Evolutionary conservation across 2,329 filamentous ascomycete species (phyloP), one percentile per base, ranked within the genome.

Genomic region (Fusarium sp.): DNA sequence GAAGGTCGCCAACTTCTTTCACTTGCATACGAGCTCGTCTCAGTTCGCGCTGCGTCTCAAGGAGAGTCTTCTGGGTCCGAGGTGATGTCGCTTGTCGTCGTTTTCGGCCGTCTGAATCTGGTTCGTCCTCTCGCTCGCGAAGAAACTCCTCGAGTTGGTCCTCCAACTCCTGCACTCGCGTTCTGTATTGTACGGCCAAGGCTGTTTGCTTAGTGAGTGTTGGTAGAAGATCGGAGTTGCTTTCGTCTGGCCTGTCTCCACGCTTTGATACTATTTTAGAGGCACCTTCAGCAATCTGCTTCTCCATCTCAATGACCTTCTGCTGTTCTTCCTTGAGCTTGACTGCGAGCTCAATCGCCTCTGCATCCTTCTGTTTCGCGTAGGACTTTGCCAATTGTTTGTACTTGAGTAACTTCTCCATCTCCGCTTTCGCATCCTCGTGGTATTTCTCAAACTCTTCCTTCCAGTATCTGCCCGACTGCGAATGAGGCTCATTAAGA

Each of bases 381-480:
- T 91, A 94, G 57, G 89, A 90, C 79, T 92, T 94, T 59, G 92
- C 91, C 65, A 93, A 83, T 75, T 92, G 88, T 81, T 94, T 93
- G 83, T 94, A 94, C 75, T 88, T 88, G 75, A 94, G 86, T 74
- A 95, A 83, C 80, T 91, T 92, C 80, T 89, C 89, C 83, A 94
- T 90, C 77, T 94, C 91, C 42, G 84, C 85, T 77, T 88, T 88
- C 67, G 91, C 92, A 66, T 91, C 90, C 44, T 88, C 84, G 49
- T 92, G 89, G 74, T 94, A 95, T 56, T 84, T 86, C 70, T 92
- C 86, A 72, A 92, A 94, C 74, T 93, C 88, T 26, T 87, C 85
- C 79, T 94, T 94, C 92, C 92, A 95, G 78, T 92, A 94, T 72
- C 86, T 89, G 8, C 91, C 92, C 6, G 91, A 93, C 62, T 91